Percentiles rank a stretch among this genome's conserved stretches.
These are phyloP conservation scores for Carex myosuroides DNA, from an alignment of 176 grass and related monocot genomes.

Conservation along the genomic window DNA sequence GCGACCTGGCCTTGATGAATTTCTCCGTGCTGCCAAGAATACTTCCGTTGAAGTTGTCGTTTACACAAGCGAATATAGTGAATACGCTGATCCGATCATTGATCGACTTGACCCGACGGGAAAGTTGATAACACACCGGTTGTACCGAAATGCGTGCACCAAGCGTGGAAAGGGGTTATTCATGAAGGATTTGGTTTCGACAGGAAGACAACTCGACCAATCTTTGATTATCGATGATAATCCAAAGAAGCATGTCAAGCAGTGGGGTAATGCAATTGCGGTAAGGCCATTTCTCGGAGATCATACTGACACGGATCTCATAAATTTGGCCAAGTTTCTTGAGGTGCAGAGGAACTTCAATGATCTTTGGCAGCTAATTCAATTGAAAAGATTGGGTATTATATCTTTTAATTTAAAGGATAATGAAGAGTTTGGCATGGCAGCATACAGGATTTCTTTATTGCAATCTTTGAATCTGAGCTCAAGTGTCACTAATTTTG, in stretches of 20 bases:
- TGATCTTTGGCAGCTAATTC: constrained; percentile 4
- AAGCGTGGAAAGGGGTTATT: not conserved
- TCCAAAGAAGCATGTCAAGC: not conserved
- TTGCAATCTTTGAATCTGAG: not conserved
- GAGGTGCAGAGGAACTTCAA: not conserved
- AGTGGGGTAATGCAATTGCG: not conserved
- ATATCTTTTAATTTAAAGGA: not conserved
- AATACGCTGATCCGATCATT: not conserved
- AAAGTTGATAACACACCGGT: not conserved
- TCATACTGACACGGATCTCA: not conserved
- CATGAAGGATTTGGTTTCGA: not conserved
- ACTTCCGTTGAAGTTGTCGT: not conserved
- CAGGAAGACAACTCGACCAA: not conserved
- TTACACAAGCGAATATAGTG: not conserved
- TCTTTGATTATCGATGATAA: not conserved
- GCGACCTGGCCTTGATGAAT: not conserved
- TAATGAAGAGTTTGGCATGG: not conserved
- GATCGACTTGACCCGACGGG: not conserved
- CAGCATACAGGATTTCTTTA: not conserved
- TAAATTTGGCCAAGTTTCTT: not conserved
- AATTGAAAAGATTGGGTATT: not conserved
- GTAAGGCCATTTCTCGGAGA: not conserved
- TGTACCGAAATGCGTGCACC: not conserved
- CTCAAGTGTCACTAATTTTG: not conserved
- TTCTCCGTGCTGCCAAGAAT: not conserved